Percentiles rank a stretch among this genome's conserved stretches.
phyloP scores from a whole-genome alignment of 306 rosid genomes.

The Lathyrus sativus region DNA sequence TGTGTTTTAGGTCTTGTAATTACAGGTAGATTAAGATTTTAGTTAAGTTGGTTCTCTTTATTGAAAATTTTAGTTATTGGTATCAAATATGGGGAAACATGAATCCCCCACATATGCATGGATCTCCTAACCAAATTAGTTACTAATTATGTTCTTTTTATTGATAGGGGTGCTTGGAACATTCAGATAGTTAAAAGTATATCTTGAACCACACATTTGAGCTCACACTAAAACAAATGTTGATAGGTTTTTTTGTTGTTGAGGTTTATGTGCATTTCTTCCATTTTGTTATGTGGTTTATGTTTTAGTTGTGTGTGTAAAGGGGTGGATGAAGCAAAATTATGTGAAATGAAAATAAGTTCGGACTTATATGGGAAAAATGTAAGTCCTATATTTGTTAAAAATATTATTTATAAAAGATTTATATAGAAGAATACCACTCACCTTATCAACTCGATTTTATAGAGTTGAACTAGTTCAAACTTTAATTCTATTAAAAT shows the following conservation, averaged over 20 bases:
- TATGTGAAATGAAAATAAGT: too few relatives aligned
- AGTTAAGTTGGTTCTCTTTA: conserved; percentile 10
- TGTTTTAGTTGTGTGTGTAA: not conserved
- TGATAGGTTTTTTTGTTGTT: not conserved
- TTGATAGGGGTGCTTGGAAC: conserved; percentile 6
- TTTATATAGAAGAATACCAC: too few relatives aligned
- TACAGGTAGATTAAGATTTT: not conserved
- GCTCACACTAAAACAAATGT: not conserved
- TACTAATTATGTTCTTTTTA: not conserved
- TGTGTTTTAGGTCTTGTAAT: conserved; percentile 7
- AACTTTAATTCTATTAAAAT: too few relatives aligned
- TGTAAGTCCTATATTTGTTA: too few relatives aligned
- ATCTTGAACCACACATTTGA: conserved; percentile 21
- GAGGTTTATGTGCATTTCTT: not conserved
- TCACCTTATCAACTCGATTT: too few relatives aligned
- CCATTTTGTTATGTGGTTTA: not conserved
- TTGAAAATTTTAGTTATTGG: not conserved
- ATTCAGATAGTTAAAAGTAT: conserved; percentile 1
- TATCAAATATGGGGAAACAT: conserved; percentile 15
- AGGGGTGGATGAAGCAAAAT: not conserved
- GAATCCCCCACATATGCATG: conserved; percentile 4
- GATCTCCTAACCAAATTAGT: conserved; percentile 2
- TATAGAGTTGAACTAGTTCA: too few relatives aligned
- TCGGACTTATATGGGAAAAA: too few relatives aligned
- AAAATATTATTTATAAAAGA: too few relatives aligned